phyloP scores from a whole-genome alignment of 306 rosid genomes.

The Gastrolobium villosum region DNA sequence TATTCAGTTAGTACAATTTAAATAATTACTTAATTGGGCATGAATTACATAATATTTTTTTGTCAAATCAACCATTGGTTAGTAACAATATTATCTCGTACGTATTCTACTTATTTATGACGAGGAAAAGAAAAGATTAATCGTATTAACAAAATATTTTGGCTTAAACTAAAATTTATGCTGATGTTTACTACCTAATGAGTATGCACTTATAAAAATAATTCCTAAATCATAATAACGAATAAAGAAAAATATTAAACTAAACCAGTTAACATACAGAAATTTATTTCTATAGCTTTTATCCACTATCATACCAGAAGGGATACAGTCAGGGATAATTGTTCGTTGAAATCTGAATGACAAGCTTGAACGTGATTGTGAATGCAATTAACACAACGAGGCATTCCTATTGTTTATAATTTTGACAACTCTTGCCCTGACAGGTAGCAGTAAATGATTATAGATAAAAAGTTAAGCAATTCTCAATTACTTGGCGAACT shows the following conservation, averaged over 20 bases:
- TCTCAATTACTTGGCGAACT: slow-evolving; percentile 23
- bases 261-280: neutral
- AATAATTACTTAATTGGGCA: too few relatives aligned
- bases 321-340: neutral
- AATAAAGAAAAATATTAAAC: neutral
- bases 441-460: neutral
- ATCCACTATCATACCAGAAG: neutral
- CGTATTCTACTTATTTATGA: too few relatives aligned
- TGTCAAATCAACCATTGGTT: too few relatives aligned
- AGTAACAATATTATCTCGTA: too few relatives aligned
- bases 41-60: too few relatives aligned
- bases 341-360: neutral
- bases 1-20: too few relatives aligned
- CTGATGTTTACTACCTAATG: neutral
- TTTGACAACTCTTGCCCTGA: neutral
- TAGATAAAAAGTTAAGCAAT: slow-evolving; percentile 49
- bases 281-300: neutral
- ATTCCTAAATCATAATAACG: neutral
- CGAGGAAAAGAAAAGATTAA: too few relatives aligned
- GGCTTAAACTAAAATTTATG: too few relatives aligned
- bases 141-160: too few relatives aligned
- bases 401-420: neutral
- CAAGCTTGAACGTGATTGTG: neutral
- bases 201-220: neutral
- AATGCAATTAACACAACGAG: neutral